phyloP scores from a whole-genome alignment of 768 basidiomycete genomes.

The Leccinum subtestaceum region DNA sequence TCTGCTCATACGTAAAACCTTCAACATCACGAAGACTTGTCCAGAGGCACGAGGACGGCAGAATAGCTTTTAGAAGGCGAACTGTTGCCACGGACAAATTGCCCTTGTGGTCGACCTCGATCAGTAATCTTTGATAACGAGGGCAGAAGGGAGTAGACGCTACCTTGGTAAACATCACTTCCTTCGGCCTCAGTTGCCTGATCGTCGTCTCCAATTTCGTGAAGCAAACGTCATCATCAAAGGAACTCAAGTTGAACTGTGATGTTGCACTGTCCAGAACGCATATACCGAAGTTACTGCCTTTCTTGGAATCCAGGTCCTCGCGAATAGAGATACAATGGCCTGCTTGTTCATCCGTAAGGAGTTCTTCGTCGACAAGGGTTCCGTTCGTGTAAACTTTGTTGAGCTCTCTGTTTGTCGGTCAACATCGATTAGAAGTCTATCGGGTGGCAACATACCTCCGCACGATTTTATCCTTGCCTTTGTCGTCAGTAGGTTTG shows the following conservation, averaged over 20 bases:
- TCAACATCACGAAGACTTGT: conserved; percentile 81
- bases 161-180: conserved; percentile 88
- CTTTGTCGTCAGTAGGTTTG: conserved; percentile 47
- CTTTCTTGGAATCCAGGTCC: conserved; percentile 31
- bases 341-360: conserved; percentile 90
- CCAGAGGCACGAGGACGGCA: conserved; percentile 85
- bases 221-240: conserved; percentile 89
- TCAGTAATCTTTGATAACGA: not conserved
- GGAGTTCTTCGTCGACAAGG: conserved; percentile 83
- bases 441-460: conserved; percentile 41
- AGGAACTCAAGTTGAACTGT: conserved; percentile 86
- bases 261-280: conserved; percentile 94
- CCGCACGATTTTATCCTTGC: conserved; percentile 85
- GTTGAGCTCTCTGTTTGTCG: conserved; percentile 67
- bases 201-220: conserved; percentile 93
- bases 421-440: not conserved
- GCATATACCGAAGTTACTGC: conserved; percentile 80
- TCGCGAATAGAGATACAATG: conserved; percentile 92
- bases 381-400: conserved; percentile 61
- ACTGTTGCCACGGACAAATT: conserved; percentile 81
- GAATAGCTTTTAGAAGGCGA: conserved; percentile 74
- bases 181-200: conserved; percentile 87
- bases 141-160: not conserved
- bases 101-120: conserved; percentile 48
- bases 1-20: conserved; percentile 74